Evolutionary conservation across 2,329 filamentous ascomycete genomes (phyloP).

Genomic region (Calonectria henricotiae): DNA sequence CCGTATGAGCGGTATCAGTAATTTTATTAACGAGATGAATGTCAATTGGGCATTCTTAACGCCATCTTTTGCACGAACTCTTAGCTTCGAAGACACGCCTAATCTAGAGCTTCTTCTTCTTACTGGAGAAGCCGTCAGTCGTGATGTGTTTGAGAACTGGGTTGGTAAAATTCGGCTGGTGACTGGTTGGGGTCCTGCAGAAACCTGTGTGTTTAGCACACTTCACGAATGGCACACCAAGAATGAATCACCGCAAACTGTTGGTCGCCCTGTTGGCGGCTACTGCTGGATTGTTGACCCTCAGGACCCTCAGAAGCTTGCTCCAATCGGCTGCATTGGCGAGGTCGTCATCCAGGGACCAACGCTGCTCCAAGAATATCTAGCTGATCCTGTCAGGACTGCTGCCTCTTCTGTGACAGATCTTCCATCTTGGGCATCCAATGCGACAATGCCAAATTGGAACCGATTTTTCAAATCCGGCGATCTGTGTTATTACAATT

Average conservation of each 20-base stretch:
- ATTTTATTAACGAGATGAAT: slow-evolving; percentile 3
- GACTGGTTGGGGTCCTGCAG: slow-evolving; percentile 45
- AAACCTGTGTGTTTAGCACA: slow-evolving; percentile 23
- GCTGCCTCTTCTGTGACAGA: slow-evolving; percentile 51
- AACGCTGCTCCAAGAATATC: slow-evolving; percentile 48
- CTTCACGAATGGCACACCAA: slow-evolving; percentile 10
- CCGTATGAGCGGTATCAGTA: slow-evolving; percentile 13
- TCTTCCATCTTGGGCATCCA: slow-evolving; percentile 45
- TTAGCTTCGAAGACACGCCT: background rate
- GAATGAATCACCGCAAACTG: slow-evolving; percentile 23
- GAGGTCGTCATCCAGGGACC: slow-evolving; percentile 53
- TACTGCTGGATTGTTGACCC: slow-evolving; percentile 50
- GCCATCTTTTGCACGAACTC: slow-evolving; percentile 21
- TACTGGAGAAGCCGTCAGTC: slow-evolving; percentile 36
- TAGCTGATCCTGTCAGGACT: slow-evolving; percentile 44
- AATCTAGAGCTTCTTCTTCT: slow-evolving; percentile 31
- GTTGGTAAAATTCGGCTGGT: slow-evolving; percentile 28
- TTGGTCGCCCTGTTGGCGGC: slow-evolving; percentile 5
- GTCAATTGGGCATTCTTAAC: slow-evolving; percentile 20
- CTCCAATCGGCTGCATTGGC: slow-evolving; percentile 46
- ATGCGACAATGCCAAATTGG: slow-evolving; percentile 36
- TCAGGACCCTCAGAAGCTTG: slow-evolving; percentile 43
- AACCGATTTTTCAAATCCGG: slow-evolving; percentile 46
- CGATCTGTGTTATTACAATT: slow-evolving; percentile 49
- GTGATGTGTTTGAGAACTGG: slow-evolving; percentile 41